phyloP scores from a whole-genome alignment of 1,284 basidiomycete species.

The Malassezia sp. region DNA sequence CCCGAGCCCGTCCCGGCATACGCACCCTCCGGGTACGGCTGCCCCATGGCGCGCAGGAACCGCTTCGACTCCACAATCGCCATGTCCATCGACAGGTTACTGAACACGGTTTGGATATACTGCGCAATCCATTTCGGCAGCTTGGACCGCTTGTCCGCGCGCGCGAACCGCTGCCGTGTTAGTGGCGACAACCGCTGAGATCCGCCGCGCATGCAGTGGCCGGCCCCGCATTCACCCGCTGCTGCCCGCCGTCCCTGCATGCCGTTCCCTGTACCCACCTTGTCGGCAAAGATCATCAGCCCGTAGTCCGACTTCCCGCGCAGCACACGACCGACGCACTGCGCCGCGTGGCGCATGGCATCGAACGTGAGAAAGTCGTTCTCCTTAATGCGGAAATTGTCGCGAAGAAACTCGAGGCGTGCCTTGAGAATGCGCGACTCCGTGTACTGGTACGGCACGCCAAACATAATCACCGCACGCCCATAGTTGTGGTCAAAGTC shows the following conservation, averaged over 20 bases:
- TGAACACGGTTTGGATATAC: conserved; percentile 83
- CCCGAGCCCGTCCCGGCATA: neutral
- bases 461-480: conserved; percentile 98
- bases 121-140: conserved; percentile 98
- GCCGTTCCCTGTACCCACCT: no score
- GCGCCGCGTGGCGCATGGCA: conserved; percentile 97
- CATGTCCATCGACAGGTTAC: conserved; percentile 97
- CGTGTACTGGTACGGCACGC: conserved; percentile 96
- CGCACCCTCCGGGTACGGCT: conserved; percentile 83
- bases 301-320: conserved; percentile 99
- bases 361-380: conserved; percentile 98
- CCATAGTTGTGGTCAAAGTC: conserved; percentile 98
- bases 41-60: conserved; percentile 95
- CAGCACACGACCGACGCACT: conserved; percentile 93
- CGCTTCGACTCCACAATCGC: conserved; percentile 86
- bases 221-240: conserved; percentile 1
- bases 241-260: no score
- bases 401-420: conserved; percentile 90
- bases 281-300: conserved; percentile 97
- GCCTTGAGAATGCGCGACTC: conserved; percentile 96
- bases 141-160: conserved; percentile 91
- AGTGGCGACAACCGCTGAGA: no score
- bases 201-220: conserved; percentile 52
- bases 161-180: conserved; percentile 92
- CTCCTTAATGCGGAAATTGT: conserved; percentile 93